Conservation (phyloP, 805 yeast genomes). For the Ogataea nakhonphanomensis region DNA sequence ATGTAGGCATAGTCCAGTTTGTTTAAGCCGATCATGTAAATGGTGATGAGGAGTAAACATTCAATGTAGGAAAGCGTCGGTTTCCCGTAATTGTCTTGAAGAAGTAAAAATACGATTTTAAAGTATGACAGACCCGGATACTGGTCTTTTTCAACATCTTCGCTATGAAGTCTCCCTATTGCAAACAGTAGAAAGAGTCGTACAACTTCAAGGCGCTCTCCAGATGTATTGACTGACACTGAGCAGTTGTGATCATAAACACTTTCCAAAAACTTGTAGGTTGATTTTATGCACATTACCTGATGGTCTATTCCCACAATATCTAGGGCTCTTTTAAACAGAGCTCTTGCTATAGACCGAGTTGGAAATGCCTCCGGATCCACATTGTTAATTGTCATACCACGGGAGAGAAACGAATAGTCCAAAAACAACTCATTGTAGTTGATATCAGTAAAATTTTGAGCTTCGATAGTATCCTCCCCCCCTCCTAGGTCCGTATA, state of each 20-base stretch:
- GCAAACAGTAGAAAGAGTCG: conserved; percentile 7
- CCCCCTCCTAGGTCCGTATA: neutral
- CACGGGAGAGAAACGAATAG: conserved; percentile 4
- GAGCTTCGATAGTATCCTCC: no score
- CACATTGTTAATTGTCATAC: neutral
- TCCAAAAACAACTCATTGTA: conserved; percentile 9
- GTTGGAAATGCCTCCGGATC: neutral
- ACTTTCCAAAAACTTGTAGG: neutral
- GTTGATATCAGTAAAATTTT: conserved; percentile 1
- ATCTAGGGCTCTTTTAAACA: conserved; percentile 4
- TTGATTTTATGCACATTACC: conserved; percentile 7
- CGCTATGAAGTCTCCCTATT: conserved; percentile 8
- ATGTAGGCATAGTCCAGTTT: conserved; percentile 7
- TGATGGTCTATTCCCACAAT: conserved; percentile 8
- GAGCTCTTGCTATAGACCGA: neutral
- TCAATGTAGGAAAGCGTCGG: conserved; percentile 5
- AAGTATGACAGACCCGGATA: conserved; percentile 10
- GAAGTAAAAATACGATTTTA: conserved; percentile 1
- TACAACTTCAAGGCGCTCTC: neutral
- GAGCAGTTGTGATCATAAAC: conserved; percentile 1
- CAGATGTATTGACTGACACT: neutral
- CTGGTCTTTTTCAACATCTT: conserved; percentile 6
- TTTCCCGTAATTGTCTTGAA: conserved; percentile 2
- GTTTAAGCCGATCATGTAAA: conserved; percentile 7
- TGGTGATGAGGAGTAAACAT: neutral